phyloP scores from a whole-genome alignment of 495 filamentous ascomycete species.

The Durotheca rogersii region DNA sequence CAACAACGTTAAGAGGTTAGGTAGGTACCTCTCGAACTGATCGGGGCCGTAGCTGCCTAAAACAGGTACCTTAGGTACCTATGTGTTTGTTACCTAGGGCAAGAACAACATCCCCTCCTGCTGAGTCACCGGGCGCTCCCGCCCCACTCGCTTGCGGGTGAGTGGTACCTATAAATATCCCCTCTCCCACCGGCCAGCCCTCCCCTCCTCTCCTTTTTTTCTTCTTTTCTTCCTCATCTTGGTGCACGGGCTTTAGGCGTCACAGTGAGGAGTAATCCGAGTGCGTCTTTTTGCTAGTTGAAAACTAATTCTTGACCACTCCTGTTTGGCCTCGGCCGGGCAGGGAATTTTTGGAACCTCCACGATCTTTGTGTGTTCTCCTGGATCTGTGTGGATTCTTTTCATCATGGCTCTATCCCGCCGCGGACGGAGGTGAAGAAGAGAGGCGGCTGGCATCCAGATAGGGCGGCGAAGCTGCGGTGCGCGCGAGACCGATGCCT shows the following conservation, averaged over 20 bases:
- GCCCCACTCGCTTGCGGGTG: not conserved
- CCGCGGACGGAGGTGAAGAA: conserved; percentile 26
- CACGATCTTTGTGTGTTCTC: not conserved
- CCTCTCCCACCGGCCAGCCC: not conserved
- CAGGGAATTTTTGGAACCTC: conserved; percentile 38
- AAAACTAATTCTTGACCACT: conserved; percentile 41
- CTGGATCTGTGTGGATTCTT: conserved; percentile 14
- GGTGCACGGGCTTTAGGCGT: conserved; percentile 33
- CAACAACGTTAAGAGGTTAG: no score
- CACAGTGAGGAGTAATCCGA: conserved; percentile 34
- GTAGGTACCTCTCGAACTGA: no score
- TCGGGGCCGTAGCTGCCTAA: no score
- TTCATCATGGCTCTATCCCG: conserved; percentile 25
- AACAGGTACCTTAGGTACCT: no score
- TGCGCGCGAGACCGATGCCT: no score
- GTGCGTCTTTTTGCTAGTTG: conserved; percentile 40
- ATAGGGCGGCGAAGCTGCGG: no score
- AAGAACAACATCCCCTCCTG: no score
- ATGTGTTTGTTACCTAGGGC: no score
- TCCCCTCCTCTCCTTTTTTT: conserved; percentile 3
- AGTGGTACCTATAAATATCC: conserved; percentile 6
- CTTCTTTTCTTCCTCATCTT: conserved; percentile 26
- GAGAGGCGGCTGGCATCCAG: no score
- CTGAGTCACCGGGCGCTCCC: not conserved
- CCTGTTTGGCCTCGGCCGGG: conserved; percentile 27